Evolutionary conservation across 306 rosid species (phyloP).

Genomic region (Quillaja saponaria): DNA sequence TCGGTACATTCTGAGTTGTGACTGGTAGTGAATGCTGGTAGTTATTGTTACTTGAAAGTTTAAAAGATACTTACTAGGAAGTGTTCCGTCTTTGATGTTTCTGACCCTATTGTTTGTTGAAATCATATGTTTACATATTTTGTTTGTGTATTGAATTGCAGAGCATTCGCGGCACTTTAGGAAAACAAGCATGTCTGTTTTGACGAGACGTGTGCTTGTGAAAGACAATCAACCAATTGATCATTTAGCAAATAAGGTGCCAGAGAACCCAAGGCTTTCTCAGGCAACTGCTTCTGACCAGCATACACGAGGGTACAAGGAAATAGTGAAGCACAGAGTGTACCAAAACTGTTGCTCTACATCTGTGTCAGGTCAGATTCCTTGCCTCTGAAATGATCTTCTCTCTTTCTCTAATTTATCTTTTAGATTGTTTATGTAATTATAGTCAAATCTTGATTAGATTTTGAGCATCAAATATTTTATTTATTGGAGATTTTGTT

Average conservation of each 20-base stretch:
- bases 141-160: slow-evolving; percentile 31
- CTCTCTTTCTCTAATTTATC: slow-evolving; percentile 10
- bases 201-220: slow-evolving; percentile 27
- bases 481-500: no score
- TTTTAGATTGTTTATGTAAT: background rate
- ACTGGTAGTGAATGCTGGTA: background rate
- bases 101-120: no score
- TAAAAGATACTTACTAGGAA: background rate
- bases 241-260: slow-evolving; percentile 4
- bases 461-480: no score
- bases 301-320: slow-evolving; percentile 25
- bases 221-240: slow-evolving; percentile 27
- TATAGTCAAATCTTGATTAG: no score
- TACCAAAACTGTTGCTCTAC: slow-evolving; percentile 44
- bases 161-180: slow-evolving; percentile 29
- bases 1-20: background rate
- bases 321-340: slow-evolving; percentile 46
- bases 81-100: no score
- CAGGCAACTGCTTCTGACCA: slow-evolving; percentile 26
- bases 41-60: no score
- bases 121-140: background rate
- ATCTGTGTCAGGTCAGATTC: slow-evolving; percentile 39
- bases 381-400: slow-evolving; percentile 11
- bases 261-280: slow-evolving; percentile 30
- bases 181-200: slow-evolving; percentile 28